Percentiles rank a stretch among this genome's conserved stretches.
phyloP scores from a whole-genome alignment of 768 basidiomycete species.

The Mycena rebaudengoi region DNA sequence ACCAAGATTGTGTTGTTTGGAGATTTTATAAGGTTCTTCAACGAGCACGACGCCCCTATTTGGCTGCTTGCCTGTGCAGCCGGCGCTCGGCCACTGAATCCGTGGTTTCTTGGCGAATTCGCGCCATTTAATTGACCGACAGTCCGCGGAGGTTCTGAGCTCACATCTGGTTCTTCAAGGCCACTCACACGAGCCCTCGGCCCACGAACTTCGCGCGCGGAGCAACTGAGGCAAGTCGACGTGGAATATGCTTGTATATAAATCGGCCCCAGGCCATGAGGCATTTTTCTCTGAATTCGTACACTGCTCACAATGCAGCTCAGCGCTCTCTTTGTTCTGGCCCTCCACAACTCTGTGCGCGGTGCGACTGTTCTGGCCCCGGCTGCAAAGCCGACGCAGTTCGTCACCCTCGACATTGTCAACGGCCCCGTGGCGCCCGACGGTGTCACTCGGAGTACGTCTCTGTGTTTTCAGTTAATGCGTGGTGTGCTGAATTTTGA shows the following conservation, averaged over 20 bases:
- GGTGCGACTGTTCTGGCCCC: constrained; percentile 3
- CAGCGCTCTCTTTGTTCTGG: not conserved
- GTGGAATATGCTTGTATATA: not conserved
- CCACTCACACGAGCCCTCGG: not conserved
- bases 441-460: constrained; percentile 35
- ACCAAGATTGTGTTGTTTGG: not conserved
- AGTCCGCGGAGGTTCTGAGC: not conserved
- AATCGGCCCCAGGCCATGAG: not conserved
- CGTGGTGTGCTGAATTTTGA: not conserved
- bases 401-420: constrained; percentile 33
- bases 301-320: constrained; percentile 2
- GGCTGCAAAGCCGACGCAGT: not conserved
- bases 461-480: not conserved
- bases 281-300: not conserved
- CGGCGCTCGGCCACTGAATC: not conserved
- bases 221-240: not conserved
- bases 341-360: constrained; percentile 2
- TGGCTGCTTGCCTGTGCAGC: not conserved
- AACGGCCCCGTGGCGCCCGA: constrained; percentile 47
- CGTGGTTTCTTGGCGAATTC: not conserved
- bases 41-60: too few relatives aligned
- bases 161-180: not conserved
- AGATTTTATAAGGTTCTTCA: not conserved
- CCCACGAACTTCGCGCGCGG: not conserved
- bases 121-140: constrained; percentile 2